Base-by-base conservation (phyloP, 495 filamentous ascomycete genomes). In the Evansstolkia leycettana region DNA sequence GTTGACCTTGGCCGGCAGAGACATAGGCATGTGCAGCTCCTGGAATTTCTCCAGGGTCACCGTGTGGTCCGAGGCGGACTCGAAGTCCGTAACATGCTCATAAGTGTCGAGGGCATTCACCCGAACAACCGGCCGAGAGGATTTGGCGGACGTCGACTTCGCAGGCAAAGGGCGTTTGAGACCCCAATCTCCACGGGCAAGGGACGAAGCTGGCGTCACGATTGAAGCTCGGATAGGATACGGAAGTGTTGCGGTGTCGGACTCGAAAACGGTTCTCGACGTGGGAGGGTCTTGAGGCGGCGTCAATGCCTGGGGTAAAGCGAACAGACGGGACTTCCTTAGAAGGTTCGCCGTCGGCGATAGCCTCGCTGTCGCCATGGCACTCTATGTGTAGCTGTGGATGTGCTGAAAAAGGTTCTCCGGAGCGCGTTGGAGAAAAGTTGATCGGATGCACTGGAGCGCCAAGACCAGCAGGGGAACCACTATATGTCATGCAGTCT, bases 41-140 rank as follows among this genome's bases (percentile, higher is more conserved):
- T 86, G 82, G 68, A 80, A 96, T 62, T 96, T 96, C 52, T 72
- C 65, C 30, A 93, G 58, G 8, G 84, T 87, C 43, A 84, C 59
- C 16, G 78, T 75, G 53, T 93, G 85, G 50, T 94, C 85, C 33
- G 77, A 69, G 1, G 86, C 80, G 26, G 83, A 86, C 37, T 78
- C 70, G 61, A 84, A 99, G 39, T 93, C 86, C 37, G 86, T 94
- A 54, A 94, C 75, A 51, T 93, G 84, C 60, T 95, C 87, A 40
- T 76, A 73, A 5, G 85, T 88, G 63, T 99, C 90, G 36, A 92
- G 65, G 20, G 76, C 69, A 9, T 60, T 60, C 37, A 95, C 62
- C 24, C 80, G 69, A 25, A 94, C 67, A 14, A 79, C 66, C 1
- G 88, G 81, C 19, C 72, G 76, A 2, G 72, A 73, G 7, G 81